Base-by-base conservation (phyloP, 768 basidiomycete species). In the Termitomyces sp. region DNA sequence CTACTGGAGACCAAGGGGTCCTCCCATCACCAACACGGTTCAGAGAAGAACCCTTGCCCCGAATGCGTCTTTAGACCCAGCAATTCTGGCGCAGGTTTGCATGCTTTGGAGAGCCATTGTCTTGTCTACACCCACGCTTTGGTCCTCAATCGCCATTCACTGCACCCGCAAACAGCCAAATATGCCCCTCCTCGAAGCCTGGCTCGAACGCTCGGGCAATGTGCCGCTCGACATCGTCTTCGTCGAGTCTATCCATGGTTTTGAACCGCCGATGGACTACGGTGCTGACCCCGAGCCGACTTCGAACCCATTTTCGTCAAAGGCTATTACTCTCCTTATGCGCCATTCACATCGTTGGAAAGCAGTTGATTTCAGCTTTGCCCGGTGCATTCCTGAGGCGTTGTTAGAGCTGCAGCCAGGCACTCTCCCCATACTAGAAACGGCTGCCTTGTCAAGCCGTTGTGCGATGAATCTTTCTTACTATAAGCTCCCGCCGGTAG, bases 261-360 rank as follows among this genome's bases (percentile, higher is more conserved):
- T 16, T 12, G 37, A 52, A 6, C 8, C 39, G 4, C 27, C n/a
- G 20, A 43, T 24, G 44, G 6, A 27, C 33, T 3, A 2, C 49
- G 30, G 24, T 40, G 26, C 4, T 5, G n/a, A 43, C 30, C 36
- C 36, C 16, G 30, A 30, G 27, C 32, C 51, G 9, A 18, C 22
- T 18, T 39, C 42, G 27, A 33, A 43, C 9, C 37, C 58, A 27
- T 14, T 53, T 32, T 22, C 32, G 13, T 24, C 18, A n/a, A 51
- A 40, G 6, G 22, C 54, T n/a, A 39, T 59, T 7, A 33, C 53
- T 33, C 58, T 59, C 16, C 53, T 59, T 13, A 44, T 54, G 10
- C 32, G 40, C 4, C 58, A 59, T 34, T 16, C 48, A 1, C 47
- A 44, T 36, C 58, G 58, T 27, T 59, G 58, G 58, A 59, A 55